Conservation (phyloP, 371 early-diverging fungal genomes). For the Actinomortierella ambigua region DNA sequence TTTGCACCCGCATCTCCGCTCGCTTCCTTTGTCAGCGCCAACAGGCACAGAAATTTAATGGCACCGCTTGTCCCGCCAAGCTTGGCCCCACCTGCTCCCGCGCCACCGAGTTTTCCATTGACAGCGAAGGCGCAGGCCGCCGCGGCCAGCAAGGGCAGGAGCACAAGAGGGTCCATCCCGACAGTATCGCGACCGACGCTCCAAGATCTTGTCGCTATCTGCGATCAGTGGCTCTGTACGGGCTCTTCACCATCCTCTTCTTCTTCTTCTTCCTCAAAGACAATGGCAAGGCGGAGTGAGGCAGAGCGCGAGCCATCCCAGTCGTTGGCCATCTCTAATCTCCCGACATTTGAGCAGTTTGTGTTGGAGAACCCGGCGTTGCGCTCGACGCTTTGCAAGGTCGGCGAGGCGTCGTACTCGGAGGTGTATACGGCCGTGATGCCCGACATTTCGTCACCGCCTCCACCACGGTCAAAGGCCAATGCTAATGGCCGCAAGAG, state of each 20-base stretch:
- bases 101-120: too few species aligned
- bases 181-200: background rate
- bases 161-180: background rate
- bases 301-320: constrained; percentile 1
- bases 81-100: too few species aligned
- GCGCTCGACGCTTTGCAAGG: constrained; percentile 17
- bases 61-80: too few species aligned
- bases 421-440: constrained; percentile 41
- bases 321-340: constrained; percentile 30
- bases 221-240: constrained; percentile 33
- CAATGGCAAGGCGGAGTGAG: background rate
- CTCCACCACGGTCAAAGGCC: too few species aligned
- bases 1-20: too few species aligned
- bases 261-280: background rate
- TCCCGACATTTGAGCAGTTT: background rate
- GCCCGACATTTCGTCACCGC: constrained; percentile 5
- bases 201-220: constrained; percentile 23
- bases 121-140: too few species aligned
- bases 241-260: constrained; percentile 13
- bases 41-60: too few species aligned
- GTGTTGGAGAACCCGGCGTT: constrained; percentile 12
- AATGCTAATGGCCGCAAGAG: background rate
- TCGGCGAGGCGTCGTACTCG: constrained; percentile 44
- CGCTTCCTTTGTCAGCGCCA: too few species aligned
- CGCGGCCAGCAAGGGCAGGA: background rate